Conservation (phyloP, 148 eudicot species). For the Heliamphora exappendiculata region DNA sequence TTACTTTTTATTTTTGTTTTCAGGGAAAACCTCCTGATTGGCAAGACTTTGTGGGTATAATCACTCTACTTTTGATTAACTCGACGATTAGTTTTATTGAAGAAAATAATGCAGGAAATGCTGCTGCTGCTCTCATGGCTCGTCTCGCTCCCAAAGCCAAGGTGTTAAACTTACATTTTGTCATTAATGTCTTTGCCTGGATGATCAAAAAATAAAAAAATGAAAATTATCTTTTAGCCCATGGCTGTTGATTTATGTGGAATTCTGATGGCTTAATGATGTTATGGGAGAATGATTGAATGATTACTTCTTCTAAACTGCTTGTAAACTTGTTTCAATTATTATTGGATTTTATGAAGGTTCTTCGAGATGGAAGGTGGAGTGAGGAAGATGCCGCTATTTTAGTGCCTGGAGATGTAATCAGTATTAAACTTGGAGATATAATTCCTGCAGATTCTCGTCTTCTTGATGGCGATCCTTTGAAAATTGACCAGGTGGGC, state of each 20-base stretch:
- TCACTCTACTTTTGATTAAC: constrained; percentile 81
- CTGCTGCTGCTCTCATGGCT: constrained; percentile 99
- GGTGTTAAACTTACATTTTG: constrained; percentile 33
- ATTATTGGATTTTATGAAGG: constrained; percentile 26
- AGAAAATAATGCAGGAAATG: constrained; percentile 98
- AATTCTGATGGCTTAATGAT: not conserved
- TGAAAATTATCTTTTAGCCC: not conserved
- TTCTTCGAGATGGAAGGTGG: constrained; percentile 92
- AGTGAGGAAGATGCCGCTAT: constrained; percentile 82
- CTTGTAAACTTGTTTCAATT: not conserved
- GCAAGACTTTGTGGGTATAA: constrained; percentile 99
- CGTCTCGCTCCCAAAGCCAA: constrained; percentile 97
- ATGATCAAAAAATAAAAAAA: too few relatives aligned
- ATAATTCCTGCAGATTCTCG: constrained; percentile 97
- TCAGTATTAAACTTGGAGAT: constrained; percentile 92
- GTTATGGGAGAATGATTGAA: not conserved
- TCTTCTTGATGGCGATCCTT: constrained; percentile 93
- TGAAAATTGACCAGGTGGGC: constrained; percentile 90
- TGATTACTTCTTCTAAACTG: not conserved
- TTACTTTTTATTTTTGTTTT: constrained; percentile 12
- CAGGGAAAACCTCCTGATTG: constrained; percentile 99
- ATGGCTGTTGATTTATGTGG: not conserved
- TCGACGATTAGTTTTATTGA: constrained; percentile 96
- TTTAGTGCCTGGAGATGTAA: constrained; percentile 87
- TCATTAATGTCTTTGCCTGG: too few relatives aligned